A percentile compares a stretch with the other conserved stretches of the same genome.
Conservation (phyloP, 768 basidiomycete species). For the Plicaturopsis crispa region DNA sequence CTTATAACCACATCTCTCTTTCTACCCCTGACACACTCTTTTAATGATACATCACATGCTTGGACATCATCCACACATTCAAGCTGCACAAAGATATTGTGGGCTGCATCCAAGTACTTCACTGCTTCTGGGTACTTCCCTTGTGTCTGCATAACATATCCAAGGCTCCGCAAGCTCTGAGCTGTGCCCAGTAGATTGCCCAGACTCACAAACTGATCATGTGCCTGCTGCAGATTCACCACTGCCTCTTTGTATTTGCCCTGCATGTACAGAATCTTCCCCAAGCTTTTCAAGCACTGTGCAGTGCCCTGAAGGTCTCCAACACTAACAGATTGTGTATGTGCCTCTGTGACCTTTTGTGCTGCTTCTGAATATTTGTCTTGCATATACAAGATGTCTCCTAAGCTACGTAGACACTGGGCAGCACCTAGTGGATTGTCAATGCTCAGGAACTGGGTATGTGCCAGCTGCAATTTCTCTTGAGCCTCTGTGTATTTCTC, state of each 20-base stretch:
- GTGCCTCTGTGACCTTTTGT: background rate
- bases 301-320: slow-evolving; percentile 1
- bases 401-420: slow-evolving; percentile 5
- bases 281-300: slow-evolving; percentile 6
- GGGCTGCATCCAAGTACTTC: too few species aligned
- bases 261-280: slow-evolving; percentile 2
- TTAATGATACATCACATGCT: too few species aligned
- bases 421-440: slow-evolving; percentile 2
- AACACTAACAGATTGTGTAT: slow-evolving; percentile 1
- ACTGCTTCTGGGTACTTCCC: too few species aligned
- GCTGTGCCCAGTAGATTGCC: slow-evolving; percentile 1
- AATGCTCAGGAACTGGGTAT: slow-evolving; percentile 1
- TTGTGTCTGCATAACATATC: too few species aligned
- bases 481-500: slow-evolving; percentile 1
- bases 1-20: too few species aligned
- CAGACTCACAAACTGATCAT: slow-evolving; percentile 1
- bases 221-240: background rate
- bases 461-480: background rate
- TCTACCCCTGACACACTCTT: too few species aligned
- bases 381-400: slow-evolving; percentile 4
- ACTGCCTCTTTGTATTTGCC: slow-evolving; percentile 1
- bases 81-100: too few species aligned
- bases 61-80: too few species aligned
- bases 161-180: slow-evolving; percentile 5
- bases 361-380: slow-evolving; percentile 1